These are phyloP conservation scores for Leishmania lainsoni DNA, from an alignment of 208 protist species.

Conservation along the genomic window DNA sequence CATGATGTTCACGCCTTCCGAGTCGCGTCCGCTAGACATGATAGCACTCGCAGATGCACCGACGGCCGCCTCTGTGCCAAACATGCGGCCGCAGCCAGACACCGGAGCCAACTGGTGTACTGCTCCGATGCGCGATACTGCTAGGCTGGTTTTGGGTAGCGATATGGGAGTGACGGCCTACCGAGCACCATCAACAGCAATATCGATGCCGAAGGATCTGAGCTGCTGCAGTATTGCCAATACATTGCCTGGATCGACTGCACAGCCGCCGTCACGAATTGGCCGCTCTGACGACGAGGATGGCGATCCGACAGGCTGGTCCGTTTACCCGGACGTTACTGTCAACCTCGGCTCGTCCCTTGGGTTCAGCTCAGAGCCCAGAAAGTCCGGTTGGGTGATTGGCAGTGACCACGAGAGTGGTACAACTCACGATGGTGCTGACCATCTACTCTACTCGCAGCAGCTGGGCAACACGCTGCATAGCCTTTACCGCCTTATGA, in stretches of 20 bases:
- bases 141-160: not conserved
- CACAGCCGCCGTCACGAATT: not conserved
- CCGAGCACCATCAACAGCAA: not conserved
- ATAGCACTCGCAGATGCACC: not conserved
- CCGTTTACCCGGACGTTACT: conserved; percentile 16
- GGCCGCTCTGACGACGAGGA: conserved; percentile 11
- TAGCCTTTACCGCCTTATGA: conserved; percentile 24
- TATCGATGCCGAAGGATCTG: conserved; percentile 1
- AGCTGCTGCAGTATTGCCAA: conserved; percentile 15
- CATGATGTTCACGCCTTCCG: conserved; percentile 4
- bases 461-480: conserved; percentile 9
- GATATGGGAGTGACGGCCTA: not conserved
- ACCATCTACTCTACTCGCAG: conserved; percentile 16
- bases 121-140: conserved; percentile 12
- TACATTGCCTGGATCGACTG: conserved; percentile 9
- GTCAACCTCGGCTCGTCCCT: conserved; percentile 19
- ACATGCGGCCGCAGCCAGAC: conserved; percentile 7
- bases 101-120: conserved; percentile 15
- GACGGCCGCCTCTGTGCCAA: conserved; percentile 6
- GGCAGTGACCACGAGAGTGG: not conserved
- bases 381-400: not conserved
- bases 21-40: conserved; percentile 8
- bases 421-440: not conserved
- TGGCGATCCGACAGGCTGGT: conserved; percentile 23
- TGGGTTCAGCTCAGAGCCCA: not conserved